A percentile compares a stretch with the other conserved stretches of the same genome.
These are phyloP conservation scores for Vicia villosa DNA, from an alignment of 306 rosid genomes.

Conservation along the genomic window DNA sequence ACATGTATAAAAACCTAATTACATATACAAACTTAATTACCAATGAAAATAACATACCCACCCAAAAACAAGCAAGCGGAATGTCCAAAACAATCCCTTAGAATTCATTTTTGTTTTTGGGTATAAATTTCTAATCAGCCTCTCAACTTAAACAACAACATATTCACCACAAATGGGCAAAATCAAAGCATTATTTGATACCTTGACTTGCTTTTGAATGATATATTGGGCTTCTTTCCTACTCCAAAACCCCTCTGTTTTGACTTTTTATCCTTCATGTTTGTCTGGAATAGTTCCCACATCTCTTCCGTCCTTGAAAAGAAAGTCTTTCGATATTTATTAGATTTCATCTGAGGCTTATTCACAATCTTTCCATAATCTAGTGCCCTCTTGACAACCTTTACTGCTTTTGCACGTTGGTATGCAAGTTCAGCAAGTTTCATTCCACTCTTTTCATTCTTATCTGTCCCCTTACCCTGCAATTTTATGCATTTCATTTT, in stretches of 20 bases:
- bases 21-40: too few species aligned
- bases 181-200: constrained; percentile 27
- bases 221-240: constrained; percentile 65
- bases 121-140: too few species aligned
- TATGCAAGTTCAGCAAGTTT: constrained; percentile 81
- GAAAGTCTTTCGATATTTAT: constrained; percentile 51
- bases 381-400: constrained; percentile 73
- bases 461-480: constrained; percentile 56
- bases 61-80: too few species aligned
- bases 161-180: too few species aligned
- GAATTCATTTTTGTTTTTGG: too few species aligned
- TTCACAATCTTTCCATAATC: constrained; percentile 80
- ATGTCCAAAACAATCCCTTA: too few species aligned
- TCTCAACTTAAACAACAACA: too few species aligned
- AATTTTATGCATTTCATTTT: constrained; percentile 27
- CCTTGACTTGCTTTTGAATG: constrained; percentile 95
- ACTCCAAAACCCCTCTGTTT: constrained; percentile 49
- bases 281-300: constrained; percentile 81
- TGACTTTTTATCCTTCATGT: constrained; percentile 75
- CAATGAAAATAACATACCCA: too few species aligned
- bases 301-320: constrained; percentile 84
- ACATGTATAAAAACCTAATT: too few species aligned
- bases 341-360: constrained; percentile 53
- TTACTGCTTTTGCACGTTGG: constrained; percentile 87
- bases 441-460: constrained; percentile 67